phyloP scores from a whole-genome alignment of 176 grass and related monocot species.

The Aegilops tauschii region DNA sequence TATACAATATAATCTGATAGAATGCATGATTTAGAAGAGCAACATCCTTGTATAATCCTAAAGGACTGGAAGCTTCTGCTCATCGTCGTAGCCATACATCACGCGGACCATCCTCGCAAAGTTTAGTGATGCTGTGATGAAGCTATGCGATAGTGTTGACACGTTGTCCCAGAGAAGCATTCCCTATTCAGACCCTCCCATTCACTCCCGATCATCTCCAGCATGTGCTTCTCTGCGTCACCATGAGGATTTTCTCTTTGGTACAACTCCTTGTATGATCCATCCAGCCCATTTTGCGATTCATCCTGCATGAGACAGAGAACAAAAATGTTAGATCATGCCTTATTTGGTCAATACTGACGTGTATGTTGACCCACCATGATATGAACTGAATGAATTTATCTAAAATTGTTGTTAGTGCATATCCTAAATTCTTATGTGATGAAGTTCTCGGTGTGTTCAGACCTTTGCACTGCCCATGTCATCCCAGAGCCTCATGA shows the following conservation, averaged over 20 bases:
- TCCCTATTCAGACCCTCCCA: slow-evolving; percentile 71
- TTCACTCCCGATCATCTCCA: slow-evolving; percentile 27
- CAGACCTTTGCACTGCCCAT: slow-evolving; percentile 63
- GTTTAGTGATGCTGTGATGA: slow-evolving; percentile 23
- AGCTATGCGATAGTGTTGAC: slow-evolving; percentile 17
- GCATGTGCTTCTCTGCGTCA: slow-evolving; percentile 37
- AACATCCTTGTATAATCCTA: slow-evolving; percentile 41
- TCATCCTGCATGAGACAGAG: slow-evolving; percentile 43
- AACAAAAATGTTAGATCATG: neutral
- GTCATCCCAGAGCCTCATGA: slow-evolving; percentile 67
- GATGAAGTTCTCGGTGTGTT: neutral
- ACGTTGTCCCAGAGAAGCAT: slow-evolving; percentile 23
- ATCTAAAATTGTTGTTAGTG: neutral
- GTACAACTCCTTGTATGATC: slow-evolving; percentile 58
- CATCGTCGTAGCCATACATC: slow-evolving; percentile 31
- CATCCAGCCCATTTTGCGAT: slow-evolving; percentile 57
- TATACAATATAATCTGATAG: neutral
- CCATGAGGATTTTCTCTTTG: slow-evolving; percentile 49
- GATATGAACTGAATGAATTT: neutral
- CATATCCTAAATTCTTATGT: neutral
- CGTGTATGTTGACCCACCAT: neutral
- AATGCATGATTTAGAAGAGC: neutral
- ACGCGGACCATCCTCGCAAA: slow-evolving; percentile 47
- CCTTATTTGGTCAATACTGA: neutral
- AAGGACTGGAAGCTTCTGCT: slow-evolving; percentile 39